Percentiles rank a stretch among this genome's conserved stretches.
phyloP scores from a whole-genome alignment of 805 yeast species.

The Saccharomyces cerevisiae region DNA sequence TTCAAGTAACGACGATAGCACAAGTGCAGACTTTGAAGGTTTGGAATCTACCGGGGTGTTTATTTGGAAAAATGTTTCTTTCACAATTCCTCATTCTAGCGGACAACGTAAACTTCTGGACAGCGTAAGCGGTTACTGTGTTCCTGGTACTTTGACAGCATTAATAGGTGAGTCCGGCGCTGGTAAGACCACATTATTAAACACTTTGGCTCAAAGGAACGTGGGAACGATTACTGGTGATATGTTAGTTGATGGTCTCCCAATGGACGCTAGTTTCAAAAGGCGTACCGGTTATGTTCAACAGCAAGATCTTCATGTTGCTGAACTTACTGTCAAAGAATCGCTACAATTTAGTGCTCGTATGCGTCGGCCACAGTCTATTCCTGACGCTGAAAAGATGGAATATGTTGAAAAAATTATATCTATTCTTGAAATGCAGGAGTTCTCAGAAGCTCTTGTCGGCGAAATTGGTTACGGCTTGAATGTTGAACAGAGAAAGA shows the following conservation, averaged over 20 bases:
- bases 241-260: slow-evolving; percentile 48
- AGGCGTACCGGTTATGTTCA: slow-evolving; percentile 61
- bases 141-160: slow-evolving; percentile 70
- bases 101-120: slow-evolving; percentile 48
- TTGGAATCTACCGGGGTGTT: slow-evolving; percentile 40
- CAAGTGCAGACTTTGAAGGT: slow-evolving; percentile 10
- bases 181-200: slow-evolving; percentile 64
- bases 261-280: slow-evolving; percentile 44
- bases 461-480: slow-evolving; percentile 60
- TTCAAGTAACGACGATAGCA: slow-evolving; percentile 3
- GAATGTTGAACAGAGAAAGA: slow-evolving; percentile 53
- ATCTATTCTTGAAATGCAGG: slow-evolving; percentile 51
- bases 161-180: slow-evolving; percentile 70
- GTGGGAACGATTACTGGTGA: slow-evolving; percentile 62
- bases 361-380: slow-evolving; percentile 48
- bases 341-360: slow-evolving; percentile 56
- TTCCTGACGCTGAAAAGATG: slow-evolving; percentile 45
- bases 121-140: slow-evolving; percentile 66
- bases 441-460: slow-evolving; percentile 61
- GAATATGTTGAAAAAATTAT: slow-evolving; percentile 58
- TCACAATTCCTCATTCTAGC: slow-evolving; percentile 50
- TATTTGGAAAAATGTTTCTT: slow-evolving; percentile 66
- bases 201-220: slow-evolving; percentile 56
- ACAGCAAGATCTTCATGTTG: slow-evolving; percentile 62
- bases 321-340: slow-evolving; percentile 60